phyloP scores from a whole-genome alignment of 805 yeast species.

The Wickerhamomyces bisporus region DNA sequence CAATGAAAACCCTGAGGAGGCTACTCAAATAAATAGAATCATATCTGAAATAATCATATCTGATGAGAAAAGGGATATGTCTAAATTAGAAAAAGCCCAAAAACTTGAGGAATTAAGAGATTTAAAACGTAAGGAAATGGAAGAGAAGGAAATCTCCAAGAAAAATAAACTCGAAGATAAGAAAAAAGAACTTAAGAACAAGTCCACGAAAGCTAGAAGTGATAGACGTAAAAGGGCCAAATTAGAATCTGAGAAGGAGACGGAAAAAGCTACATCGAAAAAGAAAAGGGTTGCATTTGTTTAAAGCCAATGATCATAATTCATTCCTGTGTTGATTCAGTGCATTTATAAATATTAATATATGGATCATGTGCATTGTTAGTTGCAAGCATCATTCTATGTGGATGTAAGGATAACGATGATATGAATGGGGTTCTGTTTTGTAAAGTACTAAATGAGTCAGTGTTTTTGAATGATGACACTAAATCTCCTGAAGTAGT shows the following conservation, averaged over 20 bases:
- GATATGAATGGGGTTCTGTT: conserved; percentile 46
- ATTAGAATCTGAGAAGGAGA: conserved; percentile 20
- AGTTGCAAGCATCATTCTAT: conserved; percentile 87
- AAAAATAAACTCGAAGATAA: conserved; percentile 65
- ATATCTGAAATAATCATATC: conserved; percentile 79
- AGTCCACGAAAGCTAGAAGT: conserved; percentile 64
- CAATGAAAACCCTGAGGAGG: conserved; percentile 52
- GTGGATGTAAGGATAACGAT: conserved; percentile 81
- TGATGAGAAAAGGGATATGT: conserved; percentile 71
- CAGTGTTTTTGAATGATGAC: conserved; percentile 48
- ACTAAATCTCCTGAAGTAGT: conserved; percentile 78
- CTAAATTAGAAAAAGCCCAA: conserved; percentile 85
- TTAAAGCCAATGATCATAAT: not conserved
- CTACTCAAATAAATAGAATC: conserved; percentile 57
- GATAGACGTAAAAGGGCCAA: conserved; percentile 55
- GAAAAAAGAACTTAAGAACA: conserved; percentile 69
- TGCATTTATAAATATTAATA: conserved; percentile 56
- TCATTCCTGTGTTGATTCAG: conserved; percentile 22
- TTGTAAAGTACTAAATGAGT: conserved; percentile 26
- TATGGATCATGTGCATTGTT: conserved; percentile 73
- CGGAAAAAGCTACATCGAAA: conserved; percentile 19
- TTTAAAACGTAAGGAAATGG: conserved; percentile 79
- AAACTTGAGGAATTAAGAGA: conserved; percentile 89
- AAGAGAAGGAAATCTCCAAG: conserved; percentile 72
- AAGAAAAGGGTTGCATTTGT: conserved; percentile 48